A percentile compares a stretch with the other conserved stretches of the same genome.
Conservation (phyloP, 495 filamentous ascomycete species). For the Amphirosellinia nigrospora region DNA sequence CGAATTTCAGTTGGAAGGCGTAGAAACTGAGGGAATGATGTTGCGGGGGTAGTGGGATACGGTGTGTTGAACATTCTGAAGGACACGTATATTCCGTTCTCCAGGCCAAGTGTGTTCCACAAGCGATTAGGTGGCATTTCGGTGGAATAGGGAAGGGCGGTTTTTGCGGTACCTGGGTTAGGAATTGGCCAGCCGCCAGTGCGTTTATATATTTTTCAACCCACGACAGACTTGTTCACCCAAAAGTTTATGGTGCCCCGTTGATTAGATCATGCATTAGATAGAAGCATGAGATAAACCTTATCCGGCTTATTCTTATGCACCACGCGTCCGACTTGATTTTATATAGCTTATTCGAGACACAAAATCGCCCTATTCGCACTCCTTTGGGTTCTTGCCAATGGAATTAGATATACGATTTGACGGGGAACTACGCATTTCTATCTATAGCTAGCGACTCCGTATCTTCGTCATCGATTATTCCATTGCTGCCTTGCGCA, state of each 20-base stretch:
- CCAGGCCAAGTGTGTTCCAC: background rate
- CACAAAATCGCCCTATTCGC: background rate
- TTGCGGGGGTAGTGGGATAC: background rate
- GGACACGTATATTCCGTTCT: background rate
- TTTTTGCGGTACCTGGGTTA: background rate
- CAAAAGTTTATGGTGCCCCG: background rate
- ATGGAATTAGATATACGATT: background rate
- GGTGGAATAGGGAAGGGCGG: background rate
- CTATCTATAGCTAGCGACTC: background rate
- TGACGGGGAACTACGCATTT: background rate
- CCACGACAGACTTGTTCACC: background rate
- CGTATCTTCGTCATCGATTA: background rate
- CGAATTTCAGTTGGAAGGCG: background rate
- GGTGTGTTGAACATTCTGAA: background rate
- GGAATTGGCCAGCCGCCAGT: background rate
- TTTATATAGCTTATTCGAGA: no score
- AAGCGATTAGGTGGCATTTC: background rate
- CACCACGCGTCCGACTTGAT: background rate
- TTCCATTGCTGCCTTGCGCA: background rate
- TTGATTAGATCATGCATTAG: background rate
- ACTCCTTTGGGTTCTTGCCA: background rate
- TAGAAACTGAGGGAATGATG: background rate
- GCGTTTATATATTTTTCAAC: background rate
- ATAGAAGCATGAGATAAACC: background rate
- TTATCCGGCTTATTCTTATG: background rate